Evolutionary conservation across 2,329 filamentous ascomycete genomes (phyloP).

Genomic region (Fusarium sp.): DNA sequence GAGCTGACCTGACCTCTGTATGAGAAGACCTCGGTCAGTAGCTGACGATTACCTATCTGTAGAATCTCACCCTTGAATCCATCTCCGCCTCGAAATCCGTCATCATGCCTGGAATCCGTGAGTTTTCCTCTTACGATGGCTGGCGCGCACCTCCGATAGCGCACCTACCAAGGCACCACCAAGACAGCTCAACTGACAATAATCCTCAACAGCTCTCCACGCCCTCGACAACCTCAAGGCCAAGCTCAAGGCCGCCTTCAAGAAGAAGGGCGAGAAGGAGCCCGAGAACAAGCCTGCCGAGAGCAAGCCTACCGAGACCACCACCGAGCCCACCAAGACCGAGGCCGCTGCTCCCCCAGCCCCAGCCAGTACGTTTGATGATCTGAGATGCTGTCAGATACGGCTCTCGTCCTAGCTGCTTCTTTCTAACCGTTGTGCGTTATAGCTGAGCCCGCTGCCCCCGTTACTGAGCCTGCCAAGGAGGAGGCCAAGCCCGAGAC

Average conservation of each 20-base stretch:
- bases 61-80: conserved; percentile 4
- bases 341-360: conserved; percentile 46
- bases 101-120: conserved; percentile 63
- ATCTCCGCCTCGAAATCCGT: conserved; percentile 2
- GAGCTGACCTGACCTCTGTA: not conserved
- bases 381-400: conserved; percentile 14
- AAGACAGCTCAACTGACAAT: conserved; percentile 5
- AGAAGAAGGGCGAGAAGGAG: conserved; percentile 55
- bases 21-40: not conserved
- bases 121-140: conserved; percentile 43
- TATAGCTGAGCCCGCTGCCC: conserved; percentile 39
- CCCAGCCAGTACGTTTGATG: conserved; percentile 44
- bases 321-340: conserved; percentile 49
- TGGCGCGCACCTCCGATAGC: not conserved
- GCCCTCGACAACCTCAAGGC: conserved; percentile 63
- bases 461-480: conserved; percentile 40
- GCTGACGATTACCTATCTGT: conserved; percentile 22
- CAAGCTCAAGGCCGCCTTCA: conserved; percentile 63
- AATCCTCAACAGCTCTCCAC: conserved; percentile 54
- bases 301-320: conserved; percentile 38
- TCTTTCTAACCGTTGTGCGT: conserved; percentile 19
- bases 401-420: not conserved
- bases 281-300: conserved; percentile 26
- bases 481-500: conserved; percentile 40
- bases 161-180: not conserved